Evolutionary conservation across 768 basidiomycete genomes (phyloP), one percentile per base, ranked within the genome.

Genomic region (Naematelia encephala): DNA sequence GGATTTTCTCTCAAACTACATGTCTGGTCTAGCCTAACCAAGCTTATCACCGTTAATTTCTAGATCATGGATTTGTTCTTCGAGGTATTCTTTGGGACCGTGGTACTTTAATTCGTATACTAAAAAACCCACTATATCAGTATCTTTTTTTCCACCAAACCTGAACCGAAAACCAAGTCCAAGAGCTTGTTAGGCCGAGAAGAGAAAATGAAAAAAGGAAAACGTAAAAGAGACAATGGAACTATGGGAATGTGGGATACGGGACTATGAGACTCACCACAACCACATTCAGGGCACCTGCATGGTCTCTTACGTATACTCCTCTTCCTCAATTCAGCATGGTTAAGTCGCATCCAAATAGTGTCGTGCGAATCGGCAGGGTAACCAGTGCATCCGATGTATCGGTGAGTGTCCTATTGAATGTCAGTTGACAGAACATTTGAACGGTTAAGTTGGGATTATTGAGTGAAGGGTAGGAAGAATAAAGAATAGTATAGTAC

Each of bases 331-430:
- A 39, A 16, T 16, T 39, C 34, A 61, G 67, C 65, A 63, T 82
- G 81, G 70, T 77, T 75, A 65, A 82, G 81, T 34, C 73, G 67
- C 77, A 91, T 85, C 93, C 93, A 97, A 69, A 86, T 81, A 54
- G 92, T 82, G 69, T 97, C 91, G 80, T 97, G 94, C 29, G 91
- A 93, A 79, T 98, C 94, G 46, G 88, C 90, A 10, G 94, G 94
- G 72, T 83, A 86, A 53, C 94, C 94, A 43, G 94, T 92, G 83
- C 93, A 98, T 47, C 94, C 94, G 74, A 98, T 81, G 56, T 90
- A 84, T 61, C 94, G 90, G 34, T 39, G 34, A 16, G 34, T 39
- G 34, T 39, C 34, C 34, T 39, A 16, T n/a, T n/a, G n/a, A n/a
- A n/a, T n/a, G n/a, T n/a, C n/a, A n/a, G n/a, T n/a, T n/a, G n/a